Conservation (phyloP, 2,329 filamentous ascomycete genomes). For the Trichoderma asperellum region DNA sequence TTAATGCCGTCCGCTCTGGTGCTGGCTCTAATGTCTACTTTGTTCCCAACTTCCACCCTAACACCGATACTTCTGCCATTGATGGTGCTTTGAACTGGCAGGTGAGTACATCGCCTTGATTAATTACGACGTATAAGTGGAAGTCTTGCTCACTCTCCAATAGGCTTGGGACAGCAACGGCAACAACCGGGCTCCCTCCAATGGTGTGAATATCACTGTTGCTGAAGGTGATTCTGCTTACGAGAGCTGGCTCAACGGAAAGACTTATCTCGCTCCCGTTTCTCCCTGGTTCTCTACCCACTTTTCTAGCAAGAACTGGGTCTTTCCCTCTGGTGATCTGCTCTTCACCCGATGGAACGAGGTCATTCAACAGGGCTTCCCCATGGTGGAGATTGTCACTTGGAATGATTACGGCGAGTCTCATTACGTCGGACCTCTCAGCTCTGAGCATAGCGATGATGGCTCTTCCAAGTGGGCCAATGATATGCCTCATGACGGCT, state of each 20-base stretch:
- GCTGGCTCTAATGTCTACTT: conserved; percentile 52
- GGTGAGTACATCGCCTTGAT: neutral
- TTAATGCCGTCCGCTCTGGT: conserved; percentile 46
- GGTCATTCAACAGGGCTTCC: conserved; percentile 49
- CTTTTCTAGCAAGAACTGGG: conserved; percentile 51
- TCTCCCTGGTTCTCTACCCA: conserved; percentile 55
- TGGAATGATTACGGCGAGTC: conserved; percentile 57
- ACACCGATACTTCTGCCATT: conserved; percentile 39
- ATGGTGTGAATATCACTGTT: conserved; percentile 45
- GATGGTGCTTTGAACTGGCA: conserved; percentile 54
- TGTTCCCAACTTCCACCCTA: conserved; percentile 55
- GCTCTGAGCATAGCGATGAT: conserved; percentile 48
- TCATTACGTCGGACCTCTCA: conserved; percentile 57
- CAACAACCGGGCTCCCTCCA: conserved; percentile 54
- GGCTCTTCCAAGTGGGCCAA: conserved; percentile 54
- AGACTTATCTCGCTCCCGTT: conserved; percentile 54
- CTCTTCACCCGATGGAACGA: conserved; percentile 62
- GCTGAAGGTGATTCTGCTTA: conserved; percentile 44
- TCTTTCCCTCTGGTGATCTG: conserved; percentile 62
- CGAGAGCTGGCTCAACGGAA: conserved; percentile 43
- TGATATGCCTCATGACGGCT: conserved; percentile 55
- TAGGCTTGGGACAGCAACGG: conserved; percentile 50
- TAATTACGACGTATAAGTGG: neutral
- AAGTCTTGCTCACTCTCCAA: neutral
- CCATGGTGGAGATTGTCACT: conserved; percentile 44